phyloP scores from a whole-genome alignment of 495 filamentous ascomycete genomes.

The Penicillium goetzii region DNA sequence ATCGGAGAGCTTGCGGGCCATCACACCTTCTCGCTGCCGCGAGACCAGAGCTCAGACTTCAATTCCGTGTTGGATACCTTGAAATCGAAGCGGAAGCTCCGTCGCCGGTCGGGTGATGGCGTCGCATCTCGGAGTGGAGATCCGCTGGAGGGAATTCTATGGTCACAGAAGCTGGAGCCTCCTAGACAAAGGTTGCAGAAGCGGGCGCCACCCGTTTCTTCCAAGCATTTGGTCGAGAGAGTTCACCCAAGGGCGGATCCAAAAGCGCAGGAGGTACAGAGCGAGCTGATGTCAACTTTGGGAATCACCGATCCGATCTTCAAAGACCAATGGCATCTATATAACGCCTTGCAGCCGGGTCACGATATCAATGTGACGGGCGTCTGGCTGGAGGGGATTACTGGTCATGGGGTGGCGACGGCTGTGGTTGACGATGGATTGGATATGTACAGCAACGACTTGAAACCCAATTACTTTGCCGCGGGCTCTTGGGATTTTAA shows the following conservation, averaged over 20 bases:
- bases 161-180: conserved; percentile 76
- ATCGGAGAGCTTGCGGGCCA: conserved; percentile 81
- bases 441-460: conserved; percentile 95
- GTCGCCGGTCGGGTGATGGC: conserved; percentile 55
- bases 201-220: conserved; percentile 58
- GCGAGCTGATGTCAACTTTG: conserved; percentile 63
- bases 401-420: conserved; percentile 83
- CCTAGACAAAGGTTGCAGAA: conserved; percentile 76
- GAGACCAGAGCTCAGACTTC: conserved; percentile 52
- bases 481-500: conserved; percentile 96
- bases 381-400: conserved; percentile 89
- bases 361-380: conserved; percentile 95
- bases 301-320: conserved; percentile 89
- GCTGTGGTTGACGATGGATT: conserved; percentile 96
- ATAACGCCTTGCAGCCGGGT: conserved; percentile 77
- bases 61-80: conserved; percentile 65
- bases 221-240: conserved; percentile 12
- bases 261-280: conserved; percentile 58
- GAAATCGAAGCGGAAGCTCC: conserved; percentile 53
- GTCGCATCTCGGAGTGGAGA: conserved; percentile 53
- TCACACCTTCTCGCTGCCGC: conserved; percentile 78
- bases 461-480: conserved; percentile 90
- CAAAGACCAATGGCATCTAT: conserved; percentile 91
- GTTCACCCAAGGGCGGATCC: conserved; percentile 36
- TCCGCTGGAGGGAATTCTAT: conserved; percentile 72